phyloP scores from a whole-genome alignment of 1,284 basidiomycete genomes.

The Cystobasidium sp. region DNA sequence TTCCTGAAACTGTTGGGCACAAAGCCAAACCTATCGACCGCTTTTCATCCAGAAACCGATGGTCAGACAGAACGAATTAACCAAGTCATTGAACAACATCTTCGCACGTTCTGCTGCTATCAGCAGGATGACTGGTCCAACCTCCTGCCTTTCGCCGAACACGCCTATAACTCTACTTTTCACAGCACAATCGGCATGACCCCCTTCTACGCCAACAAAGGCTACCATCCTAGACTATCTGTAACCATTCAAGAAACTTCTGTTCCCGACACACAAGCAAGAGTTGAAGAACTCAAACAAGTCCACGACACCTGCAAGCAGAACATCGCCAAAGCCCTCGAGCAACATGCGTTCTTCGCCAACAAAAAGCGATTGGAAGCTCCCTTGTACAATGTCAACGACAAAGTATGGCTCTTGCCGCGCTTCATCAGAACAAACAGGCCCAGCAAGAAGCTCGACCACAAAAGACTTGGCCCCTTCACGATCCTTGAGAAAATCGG shows the following conservation, averaged over 20 bases:
- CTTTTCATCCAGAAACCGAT: constrained; percentile 61
- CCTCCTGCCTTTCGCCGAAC: constrained; percentile 60
- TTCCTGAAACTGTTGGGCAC: constrained; percentile 39
- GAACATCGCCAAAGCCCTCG: neutral
- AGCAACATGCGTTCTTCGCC: constrained; percentile 8
- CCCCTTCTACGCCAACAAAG: constrained; percentile 45
- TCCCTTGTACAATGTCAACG: neutral
- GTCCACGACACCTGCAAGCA: neutral
- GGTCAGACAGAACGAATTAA: constrained; percentile 61
- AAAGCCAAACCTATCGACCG: constrained; percentile 48
- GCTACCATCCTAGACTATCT: constrained; percentile 24
- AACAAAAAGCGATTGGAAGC: neutral
- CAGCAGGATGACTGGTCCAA: constrained; percentile 61
- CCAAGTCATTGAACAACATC: constrained; percentile 60
- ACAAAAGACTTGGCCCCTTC: constrained; percentile 37
- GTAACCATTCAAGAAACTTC: constrained; percentile 3
- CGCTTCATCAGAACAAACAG: constrained; percentile 44
- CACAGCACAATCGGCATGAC: constrained; percentile 47
- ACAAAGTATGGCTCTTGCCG: neutral
- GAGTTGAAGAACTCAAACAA: neutral
- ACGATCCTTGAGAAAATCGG: neutral
- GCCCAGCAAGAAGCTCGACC: constrained; percentile 20
- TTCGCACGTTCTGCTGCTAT: constrained; percentile 57
- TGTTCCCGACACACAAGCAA: neutral
- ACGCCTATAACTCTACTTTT: constrained; percentile 57